A percentile compares a stretch with the other conserved stretches of the same genome.
phyloP scores from a whole-genome alignment of 495 filamentous ascomycete species.

The Antarctomyces pellizariae region DNA sequence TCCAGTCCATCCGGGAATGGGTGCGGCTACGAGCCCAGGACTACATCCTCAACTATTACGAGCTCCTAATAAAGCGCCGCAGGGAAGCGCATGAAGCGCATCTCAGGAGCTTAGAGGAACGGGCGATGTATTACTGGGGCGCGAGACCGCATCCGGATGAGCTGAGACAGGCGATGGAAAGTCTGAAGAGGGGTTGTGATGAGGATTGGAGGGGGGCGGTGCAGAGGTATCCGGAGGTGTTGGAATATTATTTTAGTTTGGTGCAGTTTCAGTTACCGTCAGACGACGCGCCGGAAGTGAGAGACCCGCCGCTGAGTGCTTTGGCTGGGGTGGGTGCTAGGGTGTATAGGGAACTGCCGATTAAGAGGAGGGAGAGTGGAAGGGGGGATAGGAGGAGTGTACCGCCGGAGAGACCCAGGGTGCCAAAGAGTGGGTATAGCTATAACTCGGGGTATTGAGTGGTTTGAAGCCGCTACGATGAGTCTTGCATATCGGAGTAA shows the following conservation, averaged over 20 bases:
- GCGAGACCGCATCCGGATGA: constrained; percentile 30
- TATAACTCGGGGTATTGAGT: too few relatives aligned
- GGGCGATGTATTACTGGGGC: constrained; percentile 31
- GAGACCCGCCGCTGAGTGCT: constrained; percentile 30
- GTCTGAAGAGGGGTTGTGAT: constrained; percentile 43
- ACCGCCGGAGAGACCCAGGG: constrained; percentile 1
- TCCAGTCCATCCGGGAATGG: constrained; percentile 47
- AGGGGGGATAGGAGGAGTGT: constrained; percentile 7
- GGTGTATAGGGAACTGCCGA: too few relatives aligned
- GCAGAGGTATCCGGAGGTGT: constrained; percentile 45
- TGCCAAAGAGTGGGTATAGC: too few relatives aligned
- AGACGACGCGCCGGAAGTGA: constrained; percentile 27
- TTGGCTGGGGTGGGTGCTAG: constrained; percentile 12
- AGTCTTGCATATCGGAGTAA: too few relatives aligned
- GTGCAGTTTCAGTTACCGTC: constrained; percentile 34
- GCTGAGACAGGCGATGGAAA: constrained; percentile 30
- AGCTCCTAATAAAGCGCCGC: constrained; percentile 31
- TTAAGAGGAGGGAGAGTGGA: constrained; percentile 8
- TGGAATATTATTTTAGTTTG: constrained; percentile 46
- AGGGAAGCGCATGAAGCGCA: constrained; percentile 30
- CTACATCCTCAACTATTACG: constrained; percentile 45
- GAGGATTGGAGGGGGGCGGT: constrained; percentile 49
- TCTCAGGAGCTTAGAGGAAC: constrained; percentile 30
- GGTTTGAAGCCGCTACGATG: too few relatives aligned
- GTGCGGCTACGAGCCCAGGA: constrained; percentile 45